phyloP scores from a whole-genome alignment of 495 filamentous ascomycete species.

The Xylaria telfairii region DNA sequence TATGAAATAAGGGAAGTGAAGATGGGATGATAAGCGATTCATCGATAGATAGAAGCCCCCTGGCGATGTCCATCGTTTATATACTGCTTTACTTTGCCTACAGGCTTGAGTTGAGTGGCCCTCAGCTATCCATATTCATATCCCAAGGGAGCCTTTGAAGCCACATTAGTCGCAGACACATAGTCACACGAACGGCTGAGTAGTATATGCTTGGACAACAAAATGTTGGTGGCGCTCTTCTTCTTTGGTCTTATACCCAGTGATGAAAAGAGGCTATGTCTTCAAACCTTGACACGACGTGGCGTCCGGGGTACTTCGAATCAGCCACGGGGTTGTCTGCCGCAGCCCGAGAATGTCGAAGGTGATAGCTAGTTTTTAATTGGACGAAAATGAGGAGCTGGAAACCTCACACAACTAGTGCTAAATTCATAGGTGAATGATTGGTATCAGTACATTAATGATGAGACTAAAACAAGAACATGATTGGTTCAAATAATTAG shows the following conservation, averaged over 20 bases:
- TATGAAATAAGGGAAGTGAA: neutral
- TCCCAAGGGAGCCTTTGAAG: neutral
- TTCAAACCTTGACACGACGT: neutral
- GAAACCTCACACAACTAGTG: neutral
- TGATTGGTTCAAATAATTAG: neutral
- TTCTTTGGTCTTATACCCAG: neutral
- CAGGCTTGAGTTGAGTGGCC: neutral
- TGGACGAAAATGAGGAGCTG: neutral
- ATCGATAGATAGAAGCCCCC: too few species aligned
- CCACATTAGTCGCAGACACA: conserved; percentile 1
- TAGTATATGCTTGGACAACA: neutral
- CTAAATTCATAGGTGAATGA: neutral
- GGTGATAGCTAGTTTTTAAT: neutral
- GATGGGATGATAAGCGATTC: neutral
- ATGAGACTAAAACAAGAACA: neutral
- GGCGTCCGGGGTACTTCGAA: neutral
- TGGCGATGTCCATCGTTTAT: neutral
- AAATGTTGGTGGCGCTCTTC: neutral
- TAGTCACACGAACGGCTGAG: neutral
- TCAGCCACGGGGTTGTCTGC: neutral
- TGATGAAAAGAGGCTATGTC: neutral
- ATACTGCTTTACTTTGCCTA: neutral
- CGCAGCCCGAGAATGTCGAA: neutral
- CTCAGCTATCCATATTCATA: neutral
- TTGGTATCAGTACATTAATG: neutral